These are phyloP conservation scores for Termitomyces eurrhizus DNA, from an alignment of 768 basidiomycete species.

Conservation along the genomic window DNA sequence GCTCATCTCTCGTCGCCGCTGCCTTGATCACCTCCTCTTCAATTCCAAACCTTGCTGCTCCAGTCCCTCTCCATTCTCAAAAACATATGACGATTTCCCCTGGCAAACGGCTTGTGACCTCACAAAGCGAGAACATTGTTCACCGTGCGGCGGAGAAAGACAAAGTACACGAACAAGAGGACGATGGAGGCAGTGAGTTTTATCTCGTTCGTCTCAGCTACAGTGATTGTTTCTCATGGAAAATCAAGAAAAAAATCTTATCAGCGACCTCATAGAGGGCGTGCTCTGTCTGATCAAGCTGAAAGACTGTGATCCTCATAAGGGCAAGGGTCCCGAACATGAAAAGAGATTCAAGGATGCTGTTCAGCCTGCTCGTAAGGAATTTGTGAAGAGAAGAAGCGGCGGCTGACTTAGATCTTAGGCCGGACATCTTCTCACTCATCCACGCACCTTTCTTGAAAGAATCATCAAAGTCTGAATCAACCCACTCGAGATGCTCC, in stretches of 20 bases:
- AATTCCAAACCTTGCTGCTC: constrained; percentile 42
- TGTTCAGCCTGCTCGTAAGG: background rate
- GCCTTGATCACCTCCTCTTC: constrained; percentile 48
- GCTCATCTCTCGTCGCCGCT: constrained; percentile 45
- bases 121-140: constrained; percentile 11
- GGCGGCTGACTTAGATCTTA: background rate
- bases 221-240: background rate
- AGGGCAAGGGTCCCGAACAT: background rate
- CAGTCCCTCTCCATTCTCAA: constrained; percentile 29
- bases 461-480: background rate
- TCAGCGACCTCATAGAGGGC: background rate
- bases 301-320: background rate
- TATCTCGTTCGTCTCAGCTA: background rate
- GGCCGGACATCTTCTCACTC: background rate
- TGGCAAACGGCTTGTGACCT: constrained; percentile 18
- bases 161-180: background rate
- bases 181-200: background rate
- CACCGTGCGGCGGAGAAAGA: constrained; percentile 5
- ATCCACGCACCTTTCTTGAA: background rate
- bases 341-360: background rate
- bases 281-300: background rate
- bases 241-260: background rate
- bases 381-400: background rate
- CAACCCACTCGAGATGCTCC: background rate
- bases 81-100: constrained; percentile 20